These are phyloP conservation scores for Termitomyces eurrhizus DNA, from an alignment of 768 basidiomycete species.

Conservation along the genomic window DNA sequence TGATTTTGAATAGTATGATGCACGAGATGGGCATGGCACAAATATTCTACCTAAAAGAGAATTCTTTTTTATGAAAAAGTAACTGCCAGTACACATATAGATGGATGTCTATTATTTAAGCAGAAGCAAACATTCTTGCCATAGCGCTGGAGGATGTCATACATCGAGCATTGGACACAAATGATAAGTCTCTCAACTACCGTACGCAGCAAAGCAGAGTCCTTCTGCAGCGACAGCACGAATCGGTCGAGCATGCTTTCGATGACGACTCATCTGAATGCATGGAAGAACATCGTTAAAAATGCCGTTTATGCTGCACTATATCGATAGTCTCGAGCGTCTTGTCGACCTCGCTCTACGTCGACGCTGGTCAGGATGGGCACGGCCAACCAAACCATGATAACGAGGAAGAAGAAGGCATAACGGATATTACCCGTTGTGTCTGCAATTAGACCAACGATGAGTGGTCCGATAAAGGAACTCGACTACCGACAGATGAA, in stretches of 20 bases:
- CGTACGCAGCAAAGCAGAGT: not conserved
- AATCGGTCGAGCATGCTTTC: not conserved
- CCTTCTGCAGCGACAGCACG: not conserved
- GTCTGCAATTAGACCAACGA: slow-evolving; percentile 87
- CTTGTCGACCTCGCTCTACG: slow-evolving; percentile 57
- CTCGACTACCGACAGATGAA: slow-evolving; percentile 55
- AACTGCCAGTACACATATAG: too few species aligned
- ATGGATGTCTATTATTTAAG: not conserved
- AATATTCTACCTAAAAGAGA: too few species aligned
- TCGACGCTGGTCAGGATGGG: slow-evolving; percentile 74
- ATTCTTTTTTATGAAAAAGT: too few species aligned
- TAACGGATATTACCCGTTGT: slow-evolving; percentile 89
- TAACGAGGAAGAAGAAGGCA: slow-evolving; percentile 82
- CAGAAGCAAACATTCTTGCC: not conserved
- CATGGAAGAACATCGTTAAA: not conserved
- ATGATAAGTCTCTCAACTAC: not conserved
- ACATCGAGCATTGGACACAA: not conserved
- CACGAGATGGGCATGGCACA: too few species aligned
- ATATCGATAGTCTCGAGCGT: slow-evolving; percentile 40
- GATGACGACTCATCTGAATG: not conserved
- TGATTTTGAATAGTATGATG: too few species aligned
- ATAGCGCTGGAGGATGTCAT: not conserved
- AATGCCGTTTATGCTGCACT: not conserved
- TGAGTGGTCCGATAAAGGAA: slow-evolving; percentile 86
- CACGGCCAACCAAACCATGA: slow-evolving; percentile 78